Base-by-base conservation (phyloP, 2,329 filamentous ascomycete genomes). In the Rhytidhysteron rufulum region DNA sequence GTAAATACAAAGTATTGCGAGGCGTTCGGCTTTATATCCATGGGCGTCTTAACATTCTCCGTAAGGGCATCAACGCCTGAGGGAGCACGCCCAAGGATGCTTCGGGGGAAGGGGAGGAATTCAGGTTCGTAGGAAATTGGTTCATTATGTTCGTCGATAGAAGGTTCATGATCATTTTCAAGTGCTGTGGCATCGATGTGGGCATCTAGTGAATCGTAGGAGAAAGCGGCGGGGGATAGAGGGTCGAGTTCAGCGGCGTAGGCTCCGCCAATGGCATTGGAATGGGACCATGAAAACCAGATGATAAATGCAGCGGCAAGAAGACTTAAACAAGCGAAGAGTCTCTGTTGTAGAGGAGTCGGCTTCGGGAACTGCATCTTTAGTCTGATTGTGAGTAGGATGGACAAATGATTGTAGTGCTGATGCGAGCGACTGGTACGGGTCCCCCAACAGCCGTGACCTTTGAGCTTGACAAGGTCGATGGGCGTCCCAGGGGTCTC, bases 331-430 rank as follows among this genome's bases (percentile, higher is more conserved):
- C 82, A 85, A 51, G 83, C 81, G 59, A 76, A 77, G 54, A 86
- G 75, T 53, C 83, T 82, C 66, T 80, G 82, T 68, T 86, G 85
- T 47, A 86, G 69, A 52, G 77, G 80, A 59, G 78, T 82, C 59
- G 83, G 73, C 64, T 83, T 63, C 10, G 60, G 63, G 45, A 60
- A 65, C 49, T 63, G 60, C 48, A 50, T 50, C 72, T 74, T 43
- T 7, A 27, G 13, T 27, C 7, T 76, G 75, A 22, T n/a, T 27
- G 24, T 27, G 24, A 13, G 24, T 27, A 27, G 24, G 13, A 27
- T 8, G 24, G 13, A 27, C 7, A 27, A 13, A 8, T 27, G 24
- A 27, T 27, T 7, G 24, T 8, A 27, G 24, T 27, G 24, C 24
- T 27, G 24, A 27, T 27, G 24, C 7, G 13, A 27, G 24, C 24